Evolutionary conservation across 768 basidiomycete species (phyloP).

Genomic region (Lactifluus echinatus): DNA sequence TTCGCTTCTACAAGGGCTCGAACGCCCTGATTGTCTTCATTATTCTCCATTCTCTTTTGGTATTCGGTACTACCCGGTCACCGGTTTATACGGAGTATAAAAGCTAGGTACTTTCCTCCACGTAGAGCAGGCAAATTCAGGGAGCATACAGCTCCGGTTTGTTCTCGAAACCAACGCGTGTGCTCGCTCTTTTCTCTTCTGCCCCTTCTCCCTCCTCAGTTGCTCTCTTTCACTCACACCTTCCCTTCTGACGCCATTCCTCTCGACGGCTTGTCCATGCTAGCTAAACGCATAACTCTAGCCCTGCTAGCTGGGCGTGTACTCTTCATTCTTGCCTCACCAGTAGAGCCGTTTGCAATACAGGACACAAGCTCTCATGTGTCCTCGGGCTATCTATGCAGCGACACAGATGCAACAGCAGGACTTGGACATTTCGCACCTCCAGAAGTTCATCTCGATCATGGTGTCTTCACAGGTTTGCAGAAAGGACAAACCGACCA

Average conservation of each 20-base stretch:
- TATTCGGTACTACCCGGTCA: no score
- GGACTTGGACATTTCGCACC: background rate
- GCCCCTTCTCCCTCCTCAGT: background rate
- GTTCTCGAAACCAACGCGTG: no score
- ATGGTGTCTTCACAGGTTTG: slow-evolving; percentile 26
- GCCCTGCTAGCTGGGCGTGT: background rate
- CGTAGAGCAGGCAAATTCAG: no score
- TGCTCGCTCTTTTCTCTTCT: no score
- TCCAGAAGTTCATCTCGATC: slow-evolving; percentile 24
- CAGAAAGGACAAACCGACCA: slow-evolving; percentile 22
- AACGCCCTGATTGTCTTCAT: no score
- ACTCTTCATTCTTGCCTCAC: slow-evolving; percentile 7
- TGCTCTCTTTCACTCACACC: background rate
- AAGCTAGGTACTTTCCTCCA: no score
- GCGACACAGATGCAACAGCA: background rate
- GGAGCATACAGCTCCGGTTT: no score
- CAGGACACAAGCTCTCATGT: background rate
- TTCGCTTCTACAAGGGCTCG: no score
- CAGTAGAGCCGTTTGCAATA: background rate
- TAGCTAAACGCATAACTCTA: background rate
- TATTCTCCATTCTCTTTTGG: no score
- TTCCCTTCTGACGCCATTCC: no score
- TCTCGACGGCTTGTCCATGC: background rate
- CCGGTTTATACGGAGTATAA: no score
- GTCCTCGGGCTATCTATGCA: background rate